Conservation (phyloP, 805 yeast genomes). For the Zygosaccharomyces gambellarensis region DNA sequence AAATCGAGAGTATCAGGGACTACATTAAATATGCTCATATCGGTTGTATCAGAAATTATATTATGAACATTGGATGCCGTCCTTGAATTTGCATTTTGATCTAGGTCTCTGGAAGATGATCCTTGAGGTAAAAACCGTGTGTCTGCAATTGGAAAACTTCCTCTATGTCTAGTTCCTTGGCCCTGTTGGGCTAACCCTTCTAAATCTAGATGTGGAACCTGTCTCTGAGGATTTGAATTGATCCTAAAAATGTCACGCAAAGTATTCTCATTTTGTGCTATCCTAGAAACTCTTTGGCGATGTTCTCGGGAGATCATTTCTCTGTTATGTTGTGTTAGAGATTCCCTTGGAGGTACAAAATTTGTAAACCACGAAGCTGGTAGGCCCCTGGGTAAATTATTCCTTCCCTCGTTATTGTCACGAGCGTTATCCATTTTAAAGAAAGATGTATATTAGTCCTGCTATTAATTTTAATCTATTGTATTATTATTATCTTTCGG, state of each 20-base stretch:
- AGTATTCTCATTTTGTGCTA: constrained; percentile 19
- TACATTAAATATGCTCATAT: constrained; percentile 13
- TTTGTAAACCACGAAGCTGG: constrained; percentile 24
- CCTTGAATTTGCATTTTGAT: not conserved
- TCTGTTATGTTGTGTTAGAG: constrained; percentile 13
- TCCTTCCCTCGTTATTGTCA: constrained; percentile 8
- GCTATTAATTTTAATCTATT: not conserved
- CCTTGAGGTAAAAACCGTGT: not conserved
- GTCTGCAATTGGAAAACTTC: constrained; percentile 1
- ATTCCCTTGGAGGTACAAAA: constrained; percentile 16
- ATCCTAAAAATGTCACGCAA: constrained; percentile 18
- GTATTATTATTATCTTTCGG: not conserved
- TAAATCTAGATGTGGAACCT: constrained; percentile 1
- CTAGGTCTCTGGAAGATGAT: not conserved
- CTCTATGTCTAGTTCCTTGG: constrained; percentile 3
- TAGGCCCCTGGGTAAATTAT: constrained; percentile 15
- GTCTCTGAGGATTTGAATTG: constrained; percentile 9
- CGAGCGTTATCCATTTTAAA: constrained; percentile 8
- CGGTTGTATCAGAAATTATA: constrained; percentile 9
- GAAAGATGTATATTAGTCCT: not conserved
- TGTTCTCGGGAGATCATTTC: constrained; percentile 19
- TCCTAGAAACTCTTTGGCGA: constrained; percentile 20
- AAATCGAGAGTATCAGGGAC: constrained; percentile 11
- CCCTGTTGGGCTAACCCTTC: constrained; percentile 6
- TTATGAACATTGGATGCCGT: not conserved